Evolutionary conservation across 2,329 filamentous ascomycete genomes (phyloP).

Genomic region (Claviceps sp.): DNA sequence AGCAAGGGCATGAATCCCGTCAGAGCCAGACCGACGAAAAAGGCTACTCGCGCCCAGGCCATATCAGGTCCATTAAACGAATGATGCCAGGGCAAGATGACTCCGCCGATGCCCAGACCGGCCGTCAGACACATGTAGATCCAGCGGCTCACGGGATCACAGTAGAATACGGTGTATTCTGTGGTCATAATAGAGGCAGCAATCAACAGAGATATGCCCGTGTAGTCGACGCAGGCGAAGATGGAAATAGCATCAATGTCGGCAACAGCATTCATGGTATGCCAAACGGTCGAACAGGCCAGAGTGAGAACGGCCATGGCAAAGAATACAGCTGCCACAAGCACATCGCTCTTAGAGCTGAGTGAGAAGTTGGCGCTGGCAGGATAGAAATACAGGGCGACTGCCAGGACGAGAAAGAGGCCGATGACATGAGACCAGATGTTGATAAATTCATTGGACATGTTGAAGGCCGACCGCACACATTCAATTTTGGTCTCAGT

Average conservation of each 20-base stretch:
- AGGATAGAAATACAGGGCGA: slow-evolving; percentile 95
- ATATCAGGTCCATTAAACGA: slow-evolving; percentile 86
- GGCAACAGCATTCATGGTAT: slow-evolving; percentile 96
- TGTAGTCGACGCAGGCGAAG: slow-evolving; percentile 97
- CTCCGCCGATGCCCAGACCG: slow-evolving; percentile 68
- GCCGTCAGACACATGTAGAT: slow-evolving; percentile 75
- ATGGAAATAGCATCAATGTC: slow-evolving; percentile 81
- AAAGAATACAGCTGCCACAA: slow-evolving; percentile 91
- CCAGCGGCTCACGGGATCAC: slow-evolving; percentile 78
- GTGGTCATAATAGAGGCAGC: slow-evolving; percentile 95
- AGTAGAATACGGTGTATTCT: slow-evolving; percentile 98
- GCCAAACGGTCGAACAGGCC: slow-evolving; percentile 91
- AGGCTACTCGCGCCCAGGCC: slow-evolving; percentile 83
- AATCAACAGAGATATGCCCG: slow-evolving; percentile 87
- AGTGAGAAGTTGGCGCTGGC: slow-evolving; percentile 72
- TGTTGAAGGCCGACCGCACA: slow-evolving; percentile 64
- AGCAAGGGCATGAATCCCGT: slow-evolving; percentile 84
- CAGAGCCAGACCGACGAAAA: slow-evolving; percentile 75
- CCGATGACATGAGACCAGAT: slow-evolving; percentile 95
- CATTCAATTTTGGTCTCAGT: slow-evolving; percentile 83
- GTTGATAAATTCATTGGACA: slow-evolving; percentile 91
- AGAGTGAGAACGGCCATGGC: slow-evolving; percentile 91
- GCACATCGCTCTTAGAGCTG: slow-evolving; percentile 76
- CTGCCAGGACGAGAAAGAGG: slow-evolving; percentile 70
- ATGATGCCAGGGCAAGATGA: slow-evolving; percentile 91